Evolutionary conservation across 768 basidiomycete genomes (phyloP), one percentile per base, ranked within the genome.

Genomic region (Tricholoma hemisulphureum): DNA sequence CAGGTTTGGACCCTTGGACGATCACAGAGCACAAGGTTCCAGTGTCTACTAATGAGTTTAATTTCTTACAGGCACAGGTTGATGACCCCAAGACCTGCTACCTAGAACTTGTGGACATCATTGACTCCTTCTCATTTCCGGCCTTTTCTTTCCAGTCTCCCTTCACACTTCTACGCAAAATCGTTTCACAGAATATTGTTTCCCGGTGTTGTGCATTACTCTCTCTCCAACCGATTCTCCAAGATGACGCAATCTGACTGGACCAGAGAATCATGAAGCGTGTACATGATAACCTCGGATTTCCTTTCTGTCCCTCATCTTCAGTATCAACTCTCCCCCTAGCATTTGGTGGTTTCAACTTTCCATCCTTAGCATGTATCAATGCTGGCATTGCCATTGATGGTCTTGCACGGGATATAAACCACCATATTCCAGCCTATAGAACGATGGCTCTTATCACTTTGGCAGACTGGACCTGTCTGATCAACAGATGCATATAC

Each of bases 291-390:
- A n/a, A 50, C 4, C 32, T 62, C 0, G 66, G 65, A 0, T 68
- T 73, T 46, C 69, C 70, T 0, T 73, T 67, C 45, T 32, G 45
- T 11, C 59, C 48, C 0, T 58, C 23, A 7, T 55, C 62, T 0
- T 23, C 16, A 3, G 2, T 69, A 1, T 18, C 48, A 0, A 63
- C 63, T 0, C 55, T 63, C 0, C 70, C 68, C 0, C 14, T 70
- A 0, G 21, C 53, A 2, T 23, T 57, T 0, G 49, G 56, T 9
- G 65, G 69, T 1, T 64, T 69, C 20, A 67, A 61, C 23, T 67
- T 71, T 21, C 64, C 65, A 0, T 69, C 65, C 1, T 58, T 71
- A 5, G 13, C 61, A 1, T 45, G 60, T 1, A 59, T 70, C 6
- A 71, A 71, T 48, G 55, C 54, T 0, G 39, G 58, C 0, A 28